Conservation (phyloP, 1,139 yeast genomes). For the Candida frijolesensis region DNA sequence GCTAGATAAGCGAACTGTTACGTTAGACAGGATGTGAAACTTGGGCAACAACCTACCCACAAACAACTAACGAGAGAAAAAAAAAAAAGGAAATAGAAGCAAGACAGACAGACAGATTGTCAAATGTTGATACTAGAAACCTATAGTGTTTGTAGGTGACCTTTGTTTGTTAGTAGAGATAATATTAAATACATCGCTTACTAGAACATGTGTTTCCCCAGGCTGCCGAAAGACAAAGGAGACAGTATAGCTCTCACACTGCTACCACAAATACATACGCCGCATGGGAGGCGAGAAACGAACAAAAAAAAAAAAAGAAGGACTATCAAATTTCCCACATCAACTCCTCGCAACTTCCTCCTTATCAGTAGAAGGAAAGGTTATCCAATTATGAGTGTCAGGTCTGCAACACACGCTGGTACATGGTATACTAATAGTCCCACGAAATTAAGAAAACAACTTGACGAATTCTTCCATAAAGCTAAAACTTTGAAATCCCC, state of each 20-base stretch:
- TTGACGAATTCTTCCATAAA: constrained; percentile 44
- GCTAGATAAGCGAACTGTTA: not conserved
- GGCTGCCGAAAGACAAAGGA: too few relatives aligned
- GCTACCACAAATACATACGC: too few relatives aligned
- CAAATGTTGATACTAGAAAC: too few relatives aligned
- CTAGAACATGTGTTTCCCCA: too few relatives aligned
- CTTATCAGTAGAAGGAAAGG: not conserved
- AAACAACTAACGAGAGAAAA: not conserved
- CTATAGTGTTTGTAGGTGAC: too few relatives aligned
- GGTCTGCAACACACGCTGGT: constrained; percentile 86
- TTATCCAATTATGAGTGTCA: constrained; percentile 18
- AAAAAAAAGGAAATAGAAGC: not conserved
- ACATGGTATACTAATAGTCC: constrained; percentile 73
- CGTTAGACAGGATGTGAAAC: not conserved
- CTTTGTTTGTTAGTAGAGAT: too few relatives aligned
- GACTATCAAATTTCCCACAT: not conserved
- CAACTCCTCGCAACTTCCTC: not conserved
- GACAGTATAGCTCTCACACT: too few relatives aligned
- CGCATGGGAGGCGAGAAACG: too few relatives aligned
- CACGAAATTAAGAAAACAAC: constrained; percentile 45
- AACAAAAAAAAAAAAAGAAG: too few relatives aligned
- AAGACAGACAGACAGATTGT: too few relatives aligned
- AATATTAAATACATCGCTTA: too few relatives aligned
- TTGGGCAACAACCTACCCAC: too few relatives aligned
- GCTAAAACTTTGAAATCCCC: constrained; percentile 19